These are phyloP conservation scores for Paecilomyces fulvus DNA, from an alignment of 2,329 filamentous ascomycete genomes.

Conservation along the genomic window DNA sequence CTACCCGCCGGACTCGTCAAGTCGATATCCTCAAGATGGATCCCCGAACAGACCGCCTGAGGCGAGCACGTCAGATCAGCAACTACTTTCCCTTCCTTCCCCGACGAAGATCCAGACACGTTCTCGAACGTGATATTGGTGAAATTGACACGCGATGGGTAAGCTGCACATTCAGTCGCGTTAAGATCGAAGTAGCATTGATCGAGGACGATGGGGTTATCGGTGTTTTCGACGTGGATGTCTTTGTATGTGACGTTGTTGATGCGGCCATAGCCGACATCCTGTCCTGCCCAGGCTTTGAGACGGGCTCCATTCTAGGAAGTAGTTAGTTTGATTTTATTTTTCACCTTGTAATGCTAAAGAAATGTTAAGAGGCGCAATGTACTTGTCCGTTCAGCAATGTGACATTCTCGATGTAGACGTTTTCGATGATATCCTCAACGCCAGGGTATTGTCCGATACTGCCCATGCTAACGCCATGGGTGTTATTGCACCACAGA, in stretches of 20 bases:
- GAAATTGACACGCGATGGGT: constrained; percentile 35
- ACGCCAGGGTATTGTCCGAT: constrained; percentile 58
- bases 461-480: constrained; percentile 64
- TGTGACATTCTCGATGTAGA: constrained; percentile 55
- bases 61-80: neutral
- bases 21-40: neutral
- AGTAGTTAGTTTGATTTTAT: constrained; percentile 24
- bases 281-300: constrained; percentile 66
- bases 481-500: constrained; percentile 54
- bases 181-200: constrained; percentile 59
- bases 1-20: neutral
- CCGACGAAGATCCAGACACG: neutral
- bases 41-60: neutral
- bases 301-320: constrained; percentile 56
- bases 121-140: neutral
- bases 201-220: constrained; percentile 57
- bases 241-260: constrained; percentile 59
- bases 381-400: constrained; percentile 46
- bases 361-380: neutral
- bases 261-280: constrained; percentile 55
- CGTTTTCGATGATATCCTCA: constrained; percentile 59
- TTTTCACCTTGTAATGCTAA: too few relatives aligned
- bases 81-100: neutral
- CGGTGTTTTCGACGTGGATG: constrained; percentile 53
- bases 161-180: constrained; percentile 51